Conservation (phyloP, 805 yeast species). For the Cyberlindnera galapagoensis region DNA sequence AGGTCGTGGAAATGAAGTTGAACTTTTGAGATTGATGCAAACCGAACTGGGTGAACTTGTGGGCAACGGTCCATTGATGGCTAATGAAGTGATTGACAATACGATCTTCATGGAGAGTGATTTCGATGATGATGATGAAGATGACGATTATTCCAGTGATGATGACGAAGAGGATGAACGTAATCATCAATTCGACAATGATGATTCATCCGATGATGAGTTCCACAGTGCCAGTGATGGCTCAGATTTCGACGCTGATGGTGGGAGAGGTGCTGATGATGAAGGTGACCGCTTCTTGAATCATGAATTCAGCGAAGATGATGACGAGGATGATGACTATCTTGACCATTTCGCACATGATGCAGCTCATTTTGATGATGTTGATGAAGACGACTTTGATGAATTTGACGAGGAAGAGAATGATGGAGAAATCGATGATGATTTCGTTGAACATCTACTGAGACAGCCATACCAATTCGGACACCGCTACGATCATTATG, state of each 20-base stretch:
- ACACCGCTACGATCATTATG: background rate
- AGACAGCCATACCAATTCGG: too few relatives aligned
- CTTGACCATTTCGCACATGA: background rate
- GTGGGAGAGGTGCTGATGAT: slow-evolving; percentile 1
- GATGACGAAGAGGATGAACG: slow-evolving; percentile 14
- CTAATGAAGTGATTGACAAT: too few relatives aligned
- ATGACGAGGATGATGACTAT: background rate
- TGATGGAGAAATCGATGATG: slow-evolving; percentile 1
- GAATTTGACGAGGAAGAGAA: slow-evolving; percentile 1
- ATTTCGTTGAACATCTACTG: background rate
- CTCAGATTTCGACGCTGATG: background rate
- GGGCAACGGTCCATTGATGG: too few relatives aligned
- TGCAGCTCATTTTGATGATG: too few relatives aligned
- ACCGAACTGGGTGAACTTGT: too few relatives aligned
- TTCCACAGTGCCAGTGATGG: slow-evolving; percentile 1
- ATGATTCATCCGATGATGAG: slow-evolving; percentile 1
- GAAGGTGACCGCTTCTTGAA: slow-evolving; percentile 1
- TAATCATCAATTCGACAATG: slow-evolving; percentile 1
- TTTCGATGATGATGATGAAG: slow-evolving; percentile 6
- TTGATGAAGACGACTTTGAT: background rate
- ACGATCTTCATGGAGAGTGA: background rate
- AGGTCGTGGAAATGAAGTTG: slow-evolving; percentile 1
- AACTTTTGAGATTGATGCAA: slow-evolving; percentile 1
- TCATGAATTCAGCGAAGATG: background rate
- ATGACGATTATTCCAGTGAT: slow-evolving; percentile 16